Evolutionary conservation across 495 filamentous ascomycete genomes (phyloP), one percentile per base, ranked within the genome.

Genomic region (Mytilinidion resinicola): DNA sequence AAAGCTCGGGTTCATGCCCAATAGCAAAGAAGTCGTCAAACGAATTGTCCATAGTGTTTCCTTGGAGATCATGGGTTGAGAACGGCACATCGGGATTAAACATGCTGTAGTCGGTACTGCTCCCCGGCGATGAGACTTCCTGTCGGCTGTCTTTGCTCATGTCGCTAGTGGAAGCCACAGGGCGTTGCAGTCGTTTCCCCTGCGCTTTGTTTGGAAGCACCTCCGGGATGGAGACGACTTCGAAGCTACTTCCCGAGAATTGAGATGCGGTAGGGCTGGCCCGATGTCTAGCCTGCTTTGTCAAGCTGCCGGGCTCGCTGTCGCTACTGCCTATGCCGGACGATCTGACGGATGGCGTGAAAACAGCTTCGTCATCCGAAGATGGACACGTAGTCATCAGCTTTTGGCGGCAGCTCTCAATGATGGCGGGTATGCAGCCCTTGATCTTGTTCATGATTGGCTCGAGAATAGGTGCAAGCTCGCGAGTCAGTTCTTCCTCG

Each of bases 341-440:
- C 11, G 17, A 8, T 14, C 3, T 42, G 17, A 1, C 17, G 9
- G 9, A 42, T 42, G 39, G 2, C 4, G 39, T 42, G 39, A 4
- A 42, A 14, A 42, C 39, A 42, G 39, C 17, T 12, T 42, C 39
- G 11, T 14, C 11, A 4, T 42, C 39, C 12, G 39, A 17, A 4
- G 39, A 42, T 12, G 39, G 9, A 14, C 3, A 42, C 39, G 17
- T 2, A 4, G 3, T 12, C 39, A 42, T 42, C 39, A 42, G 17
- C 33, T 41, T 46, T 15, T 17, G n/a, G 14, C 43, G 44, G 42
- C 38, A 56, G 9, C 25, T 25, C 37, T 53, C 12, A 20, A 59
- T 53, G 56, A 59, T 59, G 9, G 33, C 17, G 7, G 56, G 56
- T 36, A 59, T 59, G n/a, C 48, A 9, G 9, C 35, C 36, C 43